These are phyloP conservation scores for carrot (Daucus carota) DNA, from an alignment of 129 eudicot species.

Conservation along the genomic window DNA sequence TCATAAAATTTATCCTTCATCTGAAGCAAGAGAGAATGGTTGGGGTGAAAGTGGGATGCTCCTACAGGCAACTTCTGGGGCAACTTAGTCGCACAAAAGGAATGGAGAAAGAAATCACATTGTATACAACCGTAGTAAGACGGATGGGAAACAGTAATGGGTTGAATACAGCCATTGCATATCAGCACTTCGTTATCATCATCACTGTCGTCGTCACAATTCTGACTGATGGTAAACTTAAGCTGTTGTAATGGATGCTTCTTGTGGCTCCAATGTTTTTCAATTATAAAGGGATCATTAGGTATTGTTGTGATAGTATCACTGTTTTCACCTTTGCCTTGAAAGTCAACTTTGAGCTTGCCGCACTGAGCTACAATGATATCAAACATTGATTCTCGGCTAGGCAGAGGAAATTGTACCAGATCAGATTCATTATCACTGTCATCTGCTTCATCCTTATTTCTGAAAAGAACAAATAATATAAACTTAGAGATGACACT, in stretches of 20 bases:
- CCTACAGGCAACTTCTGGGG: not conserved
- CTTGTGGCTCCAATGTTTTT: not conserved
- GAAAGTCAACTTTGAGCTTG: too few relatives aligned
- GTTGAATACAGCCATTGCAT: slow-evolving; percentile 9
- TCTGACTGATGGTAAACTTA: not conserved
- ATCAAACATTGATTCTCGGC: not conserved
- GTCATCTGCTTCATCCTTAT: not conserved
- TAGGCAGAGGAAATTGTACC: not conserved
- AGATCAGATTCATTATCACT: not conserved
- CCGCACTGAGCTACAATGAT: not conserved
- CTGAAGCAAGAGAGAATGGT: not conserved
- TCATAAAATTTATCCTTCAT: not conserved
- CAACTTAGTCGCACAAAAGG: not conserved
- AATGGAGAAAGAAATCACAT: not conserved
- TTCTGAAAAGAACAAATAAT: too few relatives aligned
- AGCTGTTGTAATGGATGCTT: slow-evolving; percentile 8
- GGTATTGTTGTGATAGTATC: too few relatives aligned
- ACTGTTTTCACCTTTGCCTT: too few relatives aligned
- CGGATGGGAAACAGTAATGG: not conserved
- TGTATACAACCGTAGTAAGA: not conserved
- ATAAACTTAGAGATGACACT: too few relatives aligned
- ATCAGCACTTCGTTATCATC: not conserved
- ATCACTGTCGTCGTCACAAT: not conserved
- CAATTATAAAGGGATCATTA: not conserved
- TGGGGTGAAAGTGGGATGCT: not conserved